Conservation (phyloP, 495 filamentous ascomycete genomes). For the Xylaria castorea region DNA sequence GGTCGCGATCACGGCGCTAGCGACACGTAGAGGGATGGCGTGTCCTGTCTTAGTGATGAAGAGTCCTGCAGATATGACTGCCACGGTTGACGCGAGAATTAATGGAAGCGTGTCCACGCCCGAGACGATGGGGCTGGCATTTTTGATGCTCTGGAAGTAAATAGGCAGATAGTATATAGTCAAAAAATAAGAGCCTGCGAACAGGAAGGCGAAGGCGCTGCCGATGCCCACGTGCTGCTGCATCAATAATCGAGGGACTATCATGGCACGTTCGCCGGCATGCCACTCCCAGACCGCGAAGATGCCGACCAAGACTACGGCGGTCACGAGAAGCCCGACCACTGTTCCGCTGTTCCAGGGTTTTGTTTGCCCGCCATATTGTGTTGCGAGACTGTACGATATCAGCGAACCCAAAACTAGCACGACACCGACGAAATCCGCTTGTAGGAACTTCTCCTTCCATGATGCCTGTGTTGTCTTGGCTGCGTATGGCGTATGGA, state of each 20-base stretch:
- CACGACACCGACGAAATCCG: constrained; percentile 40
- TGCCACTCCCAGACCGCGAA: background rate
- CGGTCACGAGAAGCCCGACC: constrained; percentile 54
- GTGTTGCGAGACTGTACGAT: constrained; percentile 52
- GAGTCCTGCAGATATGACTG: constrained; percentile 43
- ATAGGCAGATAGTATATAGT: constrained; percentile 67
- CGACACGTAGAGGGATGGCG: constrained; percentile 46
- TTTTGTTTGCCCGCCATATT: constrained; percentile 55
- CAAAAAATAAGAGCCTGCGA: constrained; percentile 53
- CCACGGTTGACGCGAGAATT: constrained; percentile 47
- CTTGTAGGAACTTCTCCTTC: constrained; percentile 48
- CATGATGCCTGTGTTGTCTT: constrained; percentile 36
- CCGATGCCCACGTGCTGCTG: background rate
- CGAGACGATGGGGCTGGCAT: constrained; percentile 52
- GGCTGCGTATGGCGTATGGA: constrained; percentile 54
- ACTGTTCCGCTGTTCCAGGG: constrained; percentile 52
- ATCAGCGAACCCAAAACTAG: constrained; percentile 54
- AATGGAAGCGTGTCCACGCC: constrained; percentile 62
- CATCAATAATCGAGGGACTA: background rate
- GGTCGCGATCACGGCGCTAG: constrained; percentile 34
- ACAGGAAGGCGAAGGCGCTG: background rate
- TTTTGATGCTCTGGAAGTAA: constrained; percentile 65
- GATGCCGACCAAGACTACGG: background rate
- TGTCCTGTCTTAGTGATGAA: constrained; percentile 42
- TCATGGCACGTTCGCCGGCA: background rate